phyloP scores from a whole-genome alignment of 2,329 filamentous ascomycete genomes.

The Epichloe coenophiala region DNA sequence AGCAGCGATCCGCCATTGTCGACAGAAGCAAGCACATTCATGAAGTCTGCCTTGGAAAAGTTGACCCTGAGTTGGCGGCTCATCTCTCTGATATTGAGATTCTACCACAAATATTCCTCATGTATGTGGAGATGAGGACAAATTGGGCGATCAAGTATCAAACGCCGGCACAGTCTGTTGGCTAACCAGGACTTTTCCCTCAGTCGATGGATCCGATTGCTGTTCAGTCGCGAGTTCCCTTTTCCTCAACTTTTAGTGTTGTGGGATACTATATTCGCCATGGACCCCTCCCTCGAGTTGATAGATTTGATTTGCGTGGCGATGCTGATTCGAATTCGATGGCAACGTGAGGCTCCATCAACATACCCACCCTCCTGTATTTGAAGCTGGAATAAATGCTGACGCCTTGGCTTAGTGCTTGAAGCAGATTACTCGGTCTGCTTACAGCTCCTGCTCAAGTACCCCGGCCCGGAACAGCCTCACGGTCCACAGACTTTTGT shows the following conservation, averaged over 20 bases:
- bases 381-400: slow-evolving; percentile 7
- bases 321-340: slow-evolving; percentile 85
- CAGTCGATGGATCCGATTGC: slow-evolving; percentile 81
- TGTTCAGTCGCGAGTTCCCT: slow-evolving; percentile 88
- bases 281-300: slow-evolving; percentile 66
- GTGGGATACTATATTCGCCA: slow-evolving; percentile 85
- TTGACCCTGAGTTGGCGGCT: slow-evolving; percentile 70
- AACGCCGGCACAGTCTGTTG: neutral
- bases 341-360: slow-evolving; percentile 52
- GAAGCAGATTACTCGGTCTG: slow-evolving; percentile 80
- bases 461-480: slow-evolving; percentile 51
- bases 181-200: neutral
- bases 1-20: slow-evolving; percentile 50
- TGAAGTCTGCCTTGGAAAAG: slow-evolving; percentile 59
- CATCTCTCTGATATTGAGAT: slow-evolving; percentile 78
- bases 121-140: slow-evolving; percentile 38
- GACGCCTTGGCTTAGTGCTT: slow-evolving; percentile 43
- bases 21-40: slow-evolving; percentile 79
- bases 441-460: slow-evolving; percentile 69
- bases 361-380: neutral
- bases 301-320: slow-evolving; percentile 86
- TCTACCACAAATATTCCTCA: slow-evolving; percentile 90
- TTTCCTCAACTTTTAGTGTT: slow-evolving; percentile 72
- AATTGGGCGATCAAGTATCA: neutral
- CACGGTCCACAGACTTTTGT: slow-evolving; percentile 68